Evolutionary conservation across 208 protist species (phyloP), one percentile per base, ranked within the genome.

Genomic region (Phytomonas sp.): DNA sequence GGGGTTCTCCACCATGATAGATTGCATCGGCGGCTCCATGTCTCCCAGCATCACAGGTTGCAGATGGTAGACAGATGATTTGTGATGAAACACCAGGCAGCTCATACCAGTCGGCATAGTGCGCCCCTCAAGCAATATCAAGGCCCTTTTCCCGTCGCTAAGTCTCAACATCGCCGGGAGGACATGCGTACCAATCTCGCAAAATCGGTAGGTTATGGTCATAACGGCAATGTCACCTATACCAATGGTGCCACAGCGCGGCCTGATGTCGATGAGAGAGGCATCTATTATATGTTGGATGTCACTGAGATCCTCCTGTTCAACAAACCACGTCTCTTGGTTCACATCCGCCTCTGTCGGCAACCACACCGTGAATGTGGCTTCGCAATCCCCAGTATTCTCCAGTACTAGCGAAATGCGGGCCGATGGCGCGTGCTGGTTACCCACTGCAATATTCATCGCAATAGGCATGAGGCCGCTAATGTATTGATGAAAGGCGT

Each of bases 1-100:
- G 26, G 82, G 81, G 79, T 96, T 97, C 67, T 87, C 81, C 46
- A 92, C 68, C 15, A 73, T 82, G 70, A 91, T 73, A 69, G 68
- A 82, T 68, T 97, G 92, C 80, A 94, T 72, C 62, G 90, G 92
- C 68, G 92, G 91, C 74, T 91, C 79, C 62, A 89, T 67, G 46
- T 96, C 91, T 17, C 94, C 94, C 11, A 98, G 81, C 4, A 91
- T 86, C n/a, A 97, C 88, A 15, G 94, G 87, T 30, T 83, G 74
- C 36, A 98, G 74, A 37, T 77, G 67, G 74, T 94, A 89, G 15
- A 75, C 65, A 26, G 71, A 67, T 34, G 72, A 66, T 46, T 79
- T 77, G 71, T 88, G 85, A 51, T 88, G 81, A 33, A 94, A 79
- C 53, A 84, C 76, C n/a, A 97, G 64, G 68, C 71, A 74, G 32